phyloP scores from a whole-genome alignment of 768 basidiomycete species.

The Chalciporus piperatus region DNA sequence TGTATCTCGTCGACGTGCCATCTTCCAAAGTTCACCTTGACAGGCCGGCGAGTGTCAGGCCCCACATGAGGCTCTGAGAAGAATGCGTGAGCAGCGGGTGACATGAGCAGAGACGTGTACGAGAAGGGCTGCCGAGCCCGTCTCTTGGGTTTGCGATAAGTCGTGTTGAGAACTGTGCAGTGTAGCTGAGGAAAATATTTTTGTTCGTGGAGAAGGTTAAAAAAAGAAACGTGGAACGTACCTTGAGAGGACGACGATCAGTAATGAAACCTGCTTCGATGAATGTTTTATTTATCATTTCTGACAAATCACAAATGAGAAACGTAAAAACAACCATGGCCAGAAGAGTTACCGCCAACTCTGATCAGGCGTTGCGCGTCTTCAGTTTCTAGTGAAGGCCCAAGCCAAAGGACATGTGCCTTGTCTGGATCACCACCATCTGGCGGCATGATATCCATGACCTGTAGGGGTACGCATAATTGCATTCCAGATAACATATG shows the following conservation, averaged over 20 bases:
- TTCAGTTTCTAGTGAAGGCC: conserved; percentile 39
- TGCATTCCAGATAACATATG: conserved; percentile 34
- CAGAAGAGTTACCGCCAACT: conserved; percentile 35
- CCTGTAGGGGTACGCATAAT: conserved; percentile 43
- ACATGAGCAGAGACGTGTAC: conserved; percentile 34
- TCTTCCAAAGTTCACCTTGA: conserved; percentile 47
- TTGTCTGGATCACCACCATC: conserved; percentile 33
- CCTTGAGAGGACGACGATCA: conserved; percentile 52
- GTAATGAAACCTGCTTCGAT: conserved; percentile 40
- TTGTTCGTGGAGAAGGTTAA: not conserved
- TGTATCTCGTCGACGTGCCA: conserved; percentile 58
- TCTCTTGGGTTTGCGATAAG: conserved; percentile 37
- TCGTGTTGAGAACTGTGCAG: conserved; percentile 51
- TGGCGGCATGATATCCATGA: conserved; percentile 49
- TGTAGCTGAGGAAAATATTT: conserved; percentile 36
- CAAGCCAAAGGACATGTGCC: conserved; percentile 58
- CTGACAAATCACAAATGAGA: conserved; percentile 24
- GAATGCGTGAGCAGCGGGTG: conserved; percentile 16
- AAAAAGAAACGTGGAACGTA: conserved; percentile 16
- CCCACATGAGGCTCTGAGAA: not conserved
- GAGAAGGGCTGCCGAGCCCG: conserved; percentile 42
- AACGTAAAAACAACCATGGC: not conserved
- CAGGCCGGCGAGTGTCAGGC: conserved; percentile 22
- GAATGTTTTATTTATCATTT: conserved; percentile 42
- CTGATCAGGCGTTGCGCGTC: conserved; percentile 28